Base-by-base conservation (phyloP, 345 rosid species). In the Eucalyptus marginata region DNA sequence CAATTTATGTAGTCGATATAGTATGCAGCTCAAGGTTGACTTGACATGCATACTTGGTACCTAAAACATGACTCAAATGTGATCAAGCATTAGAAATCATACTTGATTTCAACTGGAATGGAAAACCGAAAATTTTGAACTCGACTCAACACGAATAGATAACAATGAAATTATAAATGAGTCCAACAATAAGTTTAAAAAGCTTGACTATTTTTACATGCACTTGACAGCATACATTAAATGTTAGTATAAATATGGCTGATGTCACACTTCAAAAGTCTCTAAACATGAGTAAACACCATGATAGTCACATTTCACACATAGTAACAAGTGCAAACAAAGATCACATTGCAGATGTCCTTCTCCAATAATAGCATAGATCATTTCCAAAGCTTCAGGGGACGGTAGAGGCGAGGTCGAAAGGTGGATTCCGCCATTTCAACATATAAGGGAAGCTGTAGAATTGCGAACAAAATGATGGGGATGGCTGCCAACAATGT, bases 191-290 rank as follows among this genome's bases (percentile, higher is more conserved):
- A n/a, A n/a, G n/a, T n/a, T n/a, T n/a, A n/a, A n/a, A n/a, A n/a
- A n/a, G n/a, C n/a, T n/a, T n/a, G n/a, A n/a, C n/a, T n/a, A n/a
- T n/a, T n/a, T n/a, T n/a, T n/a, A n/a, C n/a, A n/a, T n/a, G 59
- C 59, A 54, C 59, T 54, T 54, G 27, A 22, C 27, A 3, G 0
- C 27, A 58, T 25, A 58, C 3, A 5, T 58, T 25, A 25, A 58
- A 3, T 13, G 10, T 58, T 5, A 0, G 0, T 6, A 25, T 58
- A 58, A 2, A 14, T 58, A 12, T 58, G 12, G n/a, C 29, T 58
- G 10, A 10, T 58, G 11, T 24, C 64, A 5, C 25, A 58, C 3
- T n/a, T 6, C 4, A 29, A 5, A 0, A 0, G 4, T 62, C 33
- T 62, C 7, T 29, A 62, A 29, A 62, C 17, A 62, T 13, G 33